Evolutionary conservation across 805 yeast genomes (phyloP).

Genomic region (Nakazawaea anatomiae): DNA sequence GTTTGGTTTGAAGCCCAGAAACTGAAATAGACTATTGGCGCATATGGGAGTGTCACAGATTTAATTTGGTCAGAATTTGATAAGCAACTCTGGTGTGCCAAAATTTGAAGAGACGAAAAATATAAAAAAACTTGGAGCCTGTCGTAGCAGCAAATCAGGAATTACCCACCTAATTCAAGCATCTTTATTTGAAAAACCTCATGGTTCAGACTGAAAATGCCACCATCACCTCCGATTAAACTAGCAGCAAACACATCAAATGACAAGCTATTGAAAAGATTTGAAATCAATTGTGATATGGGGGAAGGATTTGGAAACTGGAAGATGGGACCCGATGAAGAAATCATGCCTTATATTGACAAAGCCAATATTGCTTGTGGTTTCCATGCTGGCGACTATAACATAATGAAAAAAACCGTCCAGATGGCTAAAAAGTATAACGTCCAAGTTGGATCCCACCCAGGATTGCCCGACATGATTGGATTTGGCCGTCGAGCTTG

Average conservation of each 20-base stretch:
- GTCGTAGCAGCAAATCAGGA: no score
- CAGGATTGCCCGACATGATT: constrained; percentile 31
- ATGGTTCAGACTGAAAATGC: neutral
- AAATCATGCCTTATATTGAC: constrained; percentile 32
- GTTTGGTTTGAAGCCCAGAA: neutral
- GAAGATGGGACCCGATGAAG: constrained; percentile 33
- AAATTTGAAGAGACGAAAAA: no score
- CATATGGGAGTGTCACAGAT: no score
- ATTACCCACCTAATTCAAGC: no score
- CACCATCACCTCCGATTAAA: constrained; percentile 2
- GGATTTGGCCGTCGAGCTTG: constrained; percentile 35
- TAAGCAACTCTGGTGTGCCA: no score
- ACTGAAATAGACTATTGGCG: neutral
- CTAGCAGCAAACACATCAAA: neutral
- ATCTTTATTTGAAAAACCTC: no score
- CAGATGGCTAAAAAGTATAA: constrained; percentile 26
- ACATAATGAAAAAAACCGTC: constrained; percentile 29
- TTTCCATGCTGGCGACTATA: constrained; percentile 34
- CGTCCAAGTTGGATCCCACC: constrained; percentile 33
- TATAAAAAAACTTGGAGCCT: no score
- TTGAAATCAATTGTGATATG: constrained; percentile 29
- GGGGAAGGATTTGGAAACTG: constrained; percentile 33
- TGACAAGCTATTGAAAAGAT: constrained; percentile 16
- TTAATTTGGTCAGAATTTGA: no score
- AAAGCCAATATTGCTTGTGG: constrained; percentile 36